Evolutionary conservation across 306 rosid species (phyloP), one percentile per base, ranked within the genome.

Genomic region (Inga laurina): DNA sequence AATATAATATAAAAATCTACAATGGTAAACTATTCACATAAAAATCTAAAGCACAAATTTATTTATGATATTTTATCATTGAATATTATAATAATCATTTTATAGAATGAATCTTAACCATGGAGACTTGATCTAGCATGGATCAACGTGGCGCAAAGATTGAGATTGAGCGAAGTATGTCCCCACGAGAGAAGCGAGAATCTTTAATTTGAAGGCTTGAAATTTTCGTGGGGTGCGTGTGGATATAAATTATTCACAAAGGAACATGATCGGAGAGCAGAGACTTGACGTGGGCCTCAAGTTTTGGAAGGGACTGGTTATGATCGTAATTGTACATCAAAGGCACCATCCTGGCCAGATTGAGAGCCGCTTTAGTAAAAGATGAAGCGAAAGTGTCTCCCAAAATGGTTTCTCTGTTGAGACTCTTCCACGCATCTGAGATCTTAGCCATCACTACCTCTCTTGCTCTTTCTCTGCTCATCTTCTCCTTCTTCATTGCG

Each of bases 331-430:
- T 66, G 34, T 88, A 88, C 82, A 90, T 78, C 49, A 85, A 10
- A 0, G 92, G 93, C 13, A 90, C 90, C 87, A 87, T 79, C 78
- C 90, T 80, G 2, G 86, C 91, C 62, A 78, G 41, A 82, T 88
- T 85, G 0, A 83, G 83, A 82, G 81, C 76, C 2, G 87, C 84
- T 61, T 79, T 44, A 0, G 35, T 52, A 32, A 90, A 88, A 0
- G 74, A 9, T 0, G 69, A 4, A 24, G 89, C 72, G 77, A 83
- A 39, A 41, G 82, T 5, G 81, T 83, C 27, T 0, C 8, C 15
- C 5, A 8, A 2, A 3, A 83, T 35, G 49, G 79, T 81, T 73
- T 83, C 90, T 51, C 82, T 16, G 81, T 86, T 82, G n/a, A 90
- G 82, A 6, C 44, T 4, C 77, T 77, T 88, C 92, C 94, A 88